These are phyloP conservation scores for Beauveria sp. DNA, from an alignment of 2,329 filamentous ascomycete species.

Conservation along the genomic window DNA sequence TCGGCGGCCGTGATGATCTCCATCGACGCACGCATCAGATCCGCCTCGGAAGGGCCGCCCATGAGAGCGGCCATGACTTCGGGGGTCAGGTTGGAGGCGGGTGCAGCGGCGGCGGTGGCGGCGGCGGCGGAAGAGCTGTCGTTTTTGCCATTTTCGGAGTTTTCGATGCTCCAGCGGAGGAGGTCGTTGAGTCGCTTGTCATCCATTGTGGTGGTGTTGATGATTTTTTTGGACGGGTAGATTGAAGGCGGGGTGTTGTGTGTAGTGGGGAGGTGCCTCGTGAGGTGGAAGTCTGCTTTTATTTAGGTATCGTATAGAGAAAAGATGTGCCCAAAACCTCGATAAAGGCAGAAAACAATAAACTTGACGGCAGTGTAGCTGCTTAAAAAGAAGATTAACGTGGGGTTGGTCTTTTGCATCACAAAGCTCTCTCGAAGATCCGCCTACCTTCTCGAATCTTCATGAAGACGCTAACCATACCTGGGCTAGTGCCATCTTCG, in stretches of 20 bases:
- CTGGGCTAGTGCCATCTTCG: neutral
- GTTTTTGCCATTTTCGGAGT: slow-evolving; percentile 29
- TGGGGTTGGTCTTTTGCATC: slow-evolving; percentile 11
- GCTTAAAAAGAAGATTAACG: neutral
- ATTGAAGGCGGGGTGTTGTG: neutral
- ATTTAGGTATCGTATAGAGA: neutral
- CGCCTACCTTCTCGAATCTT: slow-evolving; percentile 12
- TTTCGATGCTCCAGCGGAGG: slow-evolving; percentile 66
- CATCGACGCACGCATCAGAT: slow-evolving; percentile 85
- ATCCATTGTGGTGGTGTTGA: slow-evolving; percentile 27
- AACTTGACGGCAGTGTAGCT: neutral
- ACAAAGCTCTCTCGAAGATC: slow-evolving; percentile 13
- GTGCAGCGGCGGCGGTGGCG: slow-evolving; percentile 10
- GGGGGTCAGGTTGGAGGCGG: slow-evolving; percentile 46
- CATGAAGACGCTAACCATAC: slow-evolving; percentile 8
- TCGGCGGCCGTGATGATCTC: slow-evolving; percentile 57
- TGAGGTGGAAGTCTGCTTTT: neutral
- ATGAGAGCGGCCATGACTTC: slow-evolving; percentile 69
- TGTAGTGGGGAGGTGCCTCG: no score
- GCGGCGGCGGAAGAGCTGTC: slow-evolving; percentile 20
- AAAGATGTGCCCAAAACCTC: no score
- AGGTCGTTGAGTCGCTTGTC: slow-evolving; percentile 63
- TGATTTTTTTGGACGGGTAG: slow-evolving; percentile 5
- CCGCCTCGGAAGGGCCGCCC: slow-evolving; percentile 80
- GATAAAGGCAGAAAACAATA: neutral